Evolutionary conservation across 2,329 filamentous ascomycete genomes (phyloP).

Genomic region (Epichloe brachyelytri): DNA sequence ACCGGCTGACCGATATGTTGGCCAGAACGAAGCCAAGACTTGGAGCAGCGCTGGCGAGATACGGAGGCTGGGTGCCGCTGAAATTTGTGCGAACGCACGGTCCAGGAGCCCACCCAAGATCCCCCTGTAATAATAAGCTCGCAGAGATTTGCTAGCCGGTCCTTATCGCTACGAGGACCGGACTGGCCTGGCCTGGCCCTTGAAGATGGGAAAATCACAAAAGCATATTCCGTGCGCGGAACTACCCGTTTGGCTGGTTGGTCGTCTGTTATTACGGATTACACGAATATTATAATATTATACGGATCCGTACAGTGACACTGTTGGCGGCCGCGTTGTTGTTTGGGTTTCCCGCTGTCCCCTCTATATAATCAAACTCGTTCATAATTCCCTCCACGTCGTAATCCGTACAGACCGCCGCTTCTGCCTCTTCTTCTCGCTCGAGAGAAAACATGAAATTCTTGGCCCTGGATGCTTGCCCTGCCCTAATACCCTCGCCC

Average conservation of each 20-base stretch:
- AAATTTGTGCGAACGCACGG: not conserved
- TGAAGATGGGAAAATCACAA: no score
- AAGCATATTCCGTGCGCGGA: no score
- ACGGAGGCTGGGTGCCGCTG: not conserved
- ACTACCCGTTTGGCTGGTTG: no score
- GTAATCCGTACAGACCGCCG: no score
- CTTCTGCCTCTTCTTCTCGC: not conserved
- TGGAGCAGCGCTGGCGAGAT: not conserved
- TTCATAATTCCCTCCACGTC: no score
- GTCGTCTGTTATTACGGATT: no score
- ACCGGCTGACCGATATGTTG: not conserved
- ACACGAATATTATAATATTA: no score
- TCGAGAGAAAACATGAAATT: no score
- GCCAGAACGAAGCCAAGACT: not conserved
- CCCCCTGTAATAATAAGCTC: not conserved
- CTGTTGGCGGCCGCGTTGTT: no score
- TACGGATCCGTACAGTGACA: no score
- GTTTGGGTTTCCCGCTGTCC: no score
- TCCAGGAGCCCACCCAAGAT: not conserved
- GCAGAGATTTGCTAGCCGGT: not conserved
- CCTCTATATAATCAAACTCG: no score
- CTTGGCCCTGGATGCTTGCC: not conserved
- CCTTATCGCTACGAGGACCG: not conserved
- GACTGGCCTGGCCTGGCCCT: not conserved
- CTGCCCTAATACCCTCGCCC: not conserved